Evolutionary conservation across 2,329 filamentous ascomycete species (phyloP).

Genomic region (Apiospora aurea): DNA sequence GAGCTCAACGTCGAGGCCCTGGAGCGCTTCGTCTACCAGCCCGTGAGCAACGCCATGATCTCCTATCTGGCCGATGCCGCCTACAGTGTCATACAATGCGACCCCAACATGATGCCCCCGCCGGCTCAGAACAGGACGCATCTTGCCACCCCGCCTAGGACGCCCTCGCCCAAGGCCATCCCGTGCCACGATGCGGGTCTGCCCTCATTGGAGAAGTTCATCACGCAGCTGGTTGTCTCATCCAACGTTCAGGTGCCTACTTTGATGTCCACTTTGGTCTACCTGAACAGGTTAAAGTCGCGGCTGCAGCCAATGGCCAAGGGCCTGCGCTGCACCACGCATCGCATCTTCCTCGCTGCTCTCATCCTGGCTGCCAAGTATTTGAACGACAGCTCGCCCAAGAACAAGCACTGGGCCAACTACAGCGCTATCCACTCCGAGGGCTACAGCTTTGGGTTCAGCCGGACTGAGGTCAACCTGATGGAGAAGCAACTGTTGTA

Average conservation of each 20-base stretch:
- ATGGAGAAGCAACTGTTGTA: slow-evolving; percentile 99
- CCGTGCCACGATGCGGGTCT: slow-evolving; percentile 61
- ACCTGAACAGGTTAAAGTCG: slow-evolving; percentile 83
- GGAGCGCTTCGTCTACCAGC: slow-evolving; percentile 80
- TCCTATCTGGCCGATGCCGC: slow-evolving; percentile 77
- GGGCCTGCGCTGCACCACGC: slow-evolving; percentile 93
- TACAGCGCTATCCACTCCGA: slow-evolving; percentile 82
- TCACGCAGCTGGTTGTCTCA: slow-evolving; percentile 85
- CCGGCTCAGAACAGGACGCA: slow-evolving; percentile 47
- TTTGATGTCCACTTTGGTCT: slow-evolving; percentile 95
- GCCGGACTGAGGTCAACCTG: slow-evolving; percentile 92
- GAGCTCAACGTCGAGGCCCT: slow-evolving; percentile 77
- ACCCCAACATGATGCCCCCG: slow-evolving; percentile 63
- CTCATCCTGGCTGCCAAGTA: slow-evolving; percentile 94
- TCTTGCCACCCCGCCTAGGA: slow-evolving; percentile 58
- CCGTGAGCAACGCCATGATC: slow-evolving; percentile 80
- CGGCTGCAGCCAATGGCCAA: slow-evolving; percentile 93
- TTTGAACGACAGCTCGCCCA: slow-evolving; percentile 96
- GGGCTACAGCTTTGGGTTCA: slow-evolving; percentile 81
- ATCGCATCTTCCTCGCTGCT: slow-evolving; percentile 93
- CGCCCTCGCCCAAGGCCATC: slow-evolving; percentile 53
- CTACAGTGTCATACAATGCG: slow-evolving; percentile 80
- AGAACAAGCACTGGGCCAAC: slow-evolving; percentile 99
- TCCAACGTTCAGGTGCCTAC: slow-evolving; percentile 98
- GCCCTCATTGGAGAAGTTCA: slow-evolving; percentile 88